These are phyloP conservation scores for Ogataea chonburiensis DNA, from an alignment of 805 yeast genomes.

Conservation along the genomic window DNA sequence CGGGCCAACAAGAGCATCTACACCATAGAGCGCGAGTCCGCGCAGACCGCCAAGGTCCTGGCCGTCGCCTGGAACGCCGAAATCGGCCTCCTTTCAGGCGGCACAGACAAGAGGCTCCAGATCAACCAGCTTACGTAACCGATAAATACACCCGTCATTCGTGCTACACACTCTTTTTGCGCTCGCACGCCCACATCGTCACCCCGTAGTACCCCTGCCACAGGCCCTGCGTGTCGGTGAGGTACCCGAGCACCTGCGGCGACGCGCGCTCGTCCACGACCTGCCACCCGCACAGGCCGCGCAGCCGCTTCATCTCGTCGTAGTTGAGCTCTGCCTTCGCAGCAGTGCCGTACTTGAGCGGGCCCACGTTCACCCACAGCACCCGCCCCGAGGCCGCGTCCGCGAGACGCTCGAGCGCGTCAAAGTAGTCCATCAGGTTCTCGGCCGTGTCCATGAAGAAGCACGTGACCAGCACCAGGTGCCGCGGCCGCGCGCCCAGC, in stretches of 20 bases:
- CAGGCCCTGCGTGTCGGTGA: constrained; percentile 62
- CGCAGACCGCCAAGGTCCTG: constrained; percentile 66
- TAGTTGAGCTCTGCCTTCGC: constrained; percentile 70
- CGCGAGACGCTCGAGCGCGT: constrained; percentile 51
- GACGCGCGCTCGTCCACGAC: constrained; percentile 35
- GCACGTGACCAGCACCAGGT: constrained; percentile 59
- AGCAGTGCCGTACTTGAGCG: constrained; percentile 87
- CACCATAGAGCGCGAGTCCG: constrained; percentile 73
- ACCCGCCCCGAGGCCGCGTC: constrained; percentile 36
- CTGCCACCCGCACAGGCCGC: constrained; percentile 65
- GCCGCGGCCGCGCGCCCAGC: constrained; percentile 31
- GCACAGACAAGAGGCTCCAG: constrained; percentile 90
- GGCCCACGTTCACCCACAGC: constrained; percentile 89
- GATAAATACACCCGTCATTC: too few species aligned
- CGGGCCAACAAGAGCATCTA: constrained; percentile 81
- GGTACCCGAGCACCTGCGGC: constrained; percentile 52
- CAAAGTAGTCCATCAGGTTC: constrained; percentile 72
- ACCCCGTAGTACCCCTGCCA: constrained; percentile 82
- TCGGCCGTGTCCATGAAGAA: constrained; percentile 94
- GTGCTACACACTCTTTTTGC: constrained; percentile 16
- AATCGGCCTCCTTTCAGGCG: constrained; percentile 88
- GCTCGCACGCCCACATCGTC: constrained; percentile 48
- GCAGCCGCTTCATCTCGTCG: constrained; percentile 61
- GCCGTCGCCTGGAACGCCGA: constrained; percentile 80
- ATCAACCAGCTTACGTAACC: constrained; percentile 56